Evolutionary conservation across 2,329 filamentous ascomycete genomes (phyloP).

Genomic region (Colletotrichum cuscutae): DNA sequence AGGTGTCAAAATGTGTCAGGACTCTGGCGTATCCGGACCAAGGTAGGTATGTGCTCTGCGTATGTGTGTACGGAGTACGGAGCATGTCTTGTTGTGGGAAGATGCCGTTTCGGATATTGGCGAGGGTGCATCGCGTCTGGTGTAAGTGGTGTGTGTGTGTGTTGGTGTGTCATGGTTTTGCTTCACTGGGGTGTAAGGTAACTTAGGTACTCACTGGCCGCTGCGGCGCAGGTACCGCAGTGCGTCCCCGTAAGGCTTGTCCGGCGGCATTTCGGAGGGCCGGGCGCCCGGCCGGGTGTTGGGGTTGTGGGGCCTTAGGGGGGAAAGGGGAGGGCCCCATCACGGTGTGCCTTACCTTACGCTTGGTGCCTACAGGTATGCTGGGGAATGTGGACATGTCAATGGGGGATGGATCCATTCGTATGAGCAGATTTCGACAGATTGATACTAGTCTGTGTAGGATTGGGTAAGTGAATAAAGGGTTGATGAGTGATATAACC

Average conservation of each 20-base stretch:
- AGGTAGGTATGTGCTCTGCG: too few relatives aligned
- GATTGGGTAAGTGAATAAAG: too few relatives aligned
- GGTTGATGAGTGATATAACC: not conserved
- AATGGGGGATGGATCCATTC: not conserved
- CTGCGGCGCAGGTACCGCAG: not conserved
- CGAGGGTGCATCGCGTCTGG: not conserved
- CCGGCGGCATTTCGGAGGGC: not conserved
- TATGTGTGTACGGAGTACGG: too few relatives aligned
- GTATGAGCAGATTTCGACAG: not conserved
- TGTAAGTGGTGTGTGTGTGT: not conserved
- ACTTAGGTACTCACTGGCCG: too few relatives aligned
- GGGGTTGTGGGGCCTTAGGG: not conserved
- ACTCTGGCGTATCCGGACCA: too few relatives aligned
- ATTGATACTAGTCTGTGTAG: not conserved
- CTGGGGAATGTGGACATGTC: too few relatives aligned
- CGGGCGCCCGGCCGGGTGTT: too few relatives aligned
- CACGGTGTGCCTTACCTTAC: not conserved
- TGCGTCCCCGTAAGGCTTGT: not conserved
- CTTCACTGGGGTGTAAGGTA: too few relatives aligned
- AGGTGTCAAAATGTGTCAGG: not conserved
- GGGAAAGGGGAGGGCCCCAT: not conserved
- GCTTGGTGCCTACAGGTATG: too few relatives aligned
- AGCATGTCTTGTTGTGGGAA: not conserved
- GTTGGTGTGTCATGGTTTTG: not conserved
- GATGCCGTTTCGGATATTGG: not conserved